Evolutionary conservation across 208 protist genomes (phyloP).

Genomic region (Leishmania martiniquensis): DNA sequence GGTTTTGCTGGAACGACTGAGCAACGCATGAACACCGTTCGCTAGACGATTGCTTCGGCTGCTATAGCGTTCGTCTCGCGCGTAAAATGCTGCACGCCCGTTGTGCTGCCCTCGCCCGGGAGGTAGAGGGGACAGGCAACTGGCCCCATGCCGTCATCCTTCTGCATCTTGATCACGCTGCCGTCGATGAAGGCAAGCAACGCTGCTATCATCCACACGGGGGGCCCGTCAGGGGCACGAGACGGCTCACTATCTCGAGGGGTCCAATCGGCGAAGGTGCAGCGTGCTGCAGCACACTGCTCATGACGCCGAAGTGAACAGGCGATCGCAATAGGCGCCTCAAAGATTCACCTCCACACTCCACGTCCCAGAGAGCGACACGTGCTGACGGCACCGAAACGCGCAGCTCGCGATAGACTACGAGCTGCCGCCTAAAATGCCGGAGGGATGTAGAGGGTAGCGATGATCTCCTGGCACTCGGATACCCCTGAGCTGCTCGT

Average conservation of each 20-base stretch:
- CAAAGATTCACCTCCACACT: background rate
- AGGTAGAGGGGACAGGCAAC: background rate
- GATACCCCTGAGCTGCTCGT: constrained; percentile 4
- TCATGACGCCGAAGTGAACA: constrained; percentile 4
- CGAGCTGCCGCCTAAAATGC: constrained; percentile 7
- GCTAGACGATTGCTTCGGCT: constrained; percentile 5
- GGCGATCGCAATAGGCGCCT: constrained; percentile 18
- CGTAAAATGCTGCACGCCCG: constrained; percentile 20
- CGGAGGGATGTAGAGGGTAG: constrained; percentile 23
- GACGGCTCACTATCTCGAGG: constrained; percentile 3
- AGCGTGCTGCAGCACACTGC: constrained; percentile 17
- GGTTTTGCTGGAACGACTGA: background rate
- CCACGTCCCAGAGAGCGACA: constrained; percentile 26
- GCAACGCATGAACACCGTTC: constrained; percentile 13
- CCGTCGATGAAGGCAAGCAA: constrained; percentile 34
- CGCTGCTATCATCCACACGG: background rate
- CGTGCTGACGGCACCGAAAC: constrained; percentile 8
- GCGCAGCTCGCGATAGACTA: constrained; percentile 12
- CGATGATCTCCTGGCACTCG: constrained; percentile 36
- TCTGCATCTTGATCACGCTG: constrained; percentile 37
- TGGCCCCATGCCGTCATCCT: constrained; percentile 35
- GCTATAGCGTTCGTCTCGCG: constrained; percentile 14
- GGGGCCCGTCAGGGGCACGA: background rate
- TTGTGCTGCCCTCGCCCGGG: background rate
- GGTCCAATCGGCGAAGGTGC: background rate